Conservation (phyloP, 2,329 filamentous ascomycete species). For the Samsoniella hepiali region DNA sequence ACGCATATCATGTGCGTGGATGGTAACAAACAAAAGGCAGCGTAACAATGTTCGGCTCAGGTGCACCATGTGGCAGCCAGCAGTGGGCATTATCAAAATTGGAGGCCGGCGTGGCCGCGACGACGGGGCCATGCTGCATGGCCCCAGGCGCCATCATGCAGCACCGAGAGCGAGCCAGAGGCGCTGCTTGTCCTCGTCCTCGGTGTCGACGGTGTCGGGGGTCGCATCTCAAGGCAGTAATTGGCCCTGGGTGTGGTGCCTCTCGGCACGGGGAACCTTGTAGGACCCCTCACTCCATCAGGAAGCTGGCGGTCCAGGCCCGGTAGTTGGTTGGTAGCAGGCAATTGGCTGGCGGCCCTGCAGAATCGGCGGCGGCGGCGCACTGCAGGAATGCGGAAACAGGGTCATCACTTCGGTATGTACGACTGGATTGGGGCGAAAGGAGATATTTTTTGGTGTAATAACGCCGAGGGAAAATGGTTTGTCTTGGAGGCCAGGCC, state of each 20-base stretch:
- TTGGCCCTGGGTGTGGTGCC: neutral
- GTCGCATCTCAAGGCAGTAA: neutral
- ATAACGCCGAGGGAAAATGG: neutral
- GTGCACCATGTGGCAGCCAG: neutral
- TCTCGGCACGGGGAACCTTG: neutral
- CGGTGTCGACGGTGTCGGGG: neutral
- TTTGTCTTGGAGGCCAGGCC: neutral
- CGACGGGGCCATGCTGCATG: constrained; percentile 2
- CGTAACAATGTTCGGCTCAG: neutral
- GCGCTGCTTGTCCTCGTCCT: neutral
- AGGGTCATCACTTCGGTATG: too few relatives aligned
- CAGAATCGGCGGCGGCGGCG: neutral
- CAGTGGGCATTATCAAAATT: neutral
- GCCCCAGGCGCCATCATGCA: neutral
- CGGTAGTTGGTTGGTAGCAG: neutral
- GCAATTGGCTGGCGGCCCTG: neutral
- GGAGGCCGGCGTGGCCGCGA: neutral
- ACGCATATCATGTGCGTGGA: neutral
- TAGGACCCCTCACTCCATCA: neutral
- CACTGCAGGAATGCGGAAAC: neutral
- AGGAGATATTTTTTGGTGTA: neutral
- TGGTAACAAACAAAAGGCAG: neutral
- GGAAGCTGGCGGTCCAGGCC: neutral
- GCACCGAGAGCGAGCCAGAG: neutral
- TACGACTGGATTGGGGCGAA: neutral